Evolutionary conservation across 176 grass and related monocot species (phyloP).

Genomic region (Carex cristatella): DNA sequence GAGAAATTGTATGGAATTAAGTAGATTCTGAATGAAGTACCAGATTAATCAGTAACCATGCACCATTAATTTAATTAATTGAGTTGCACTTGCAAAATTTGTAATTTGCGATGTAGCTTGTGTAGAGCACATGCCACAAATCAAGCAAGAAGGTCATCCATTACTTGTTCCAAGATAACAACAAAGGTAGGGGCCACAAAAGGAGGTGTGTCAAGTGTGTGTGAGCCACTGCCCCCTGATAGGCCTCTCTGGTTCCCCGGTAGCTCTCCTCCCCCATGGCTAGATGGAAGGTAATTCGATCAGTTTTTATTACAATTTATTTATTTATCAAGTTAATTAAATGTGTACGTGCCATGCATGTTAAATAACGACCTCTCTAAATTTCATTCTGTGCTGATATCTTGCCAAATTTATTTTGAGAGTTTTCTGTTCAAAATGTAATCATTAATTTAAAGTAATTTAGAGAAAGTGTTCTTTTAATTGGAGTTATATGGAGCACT

Average conservation of each 20-base stretch:
- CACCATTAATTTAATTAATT: background rate
- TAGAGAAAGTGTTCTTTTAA: background rate
- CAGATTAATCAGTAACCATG: background rate
- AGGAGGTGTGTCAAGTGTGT: slow-evolving; percentile 61
- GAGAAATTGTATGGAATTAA: background rate
- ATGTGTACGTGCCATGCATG: background rate
- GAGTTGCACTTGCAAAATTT: background rate
- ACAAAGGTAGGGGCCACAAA: slow-evolving; percentile 42
- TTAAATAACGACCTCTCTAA: background rate
- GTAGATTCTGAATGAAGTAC: background rate
- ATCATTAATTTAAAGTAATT: background rate
- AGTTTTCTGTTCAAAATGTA: background rate
- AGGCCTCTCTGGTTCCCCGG: slow-evolving; percentile 91
- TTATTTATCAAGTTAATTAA: background rate
- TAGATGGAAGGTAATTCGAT: slow-evolving; percentile 67
- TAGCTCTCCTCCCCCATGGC: slow-evolving; percentile 61
- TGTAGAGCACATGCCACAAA: slow-evolving; percentile 12
- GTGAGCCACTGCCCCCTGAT: slow-evolving; percentile 75
- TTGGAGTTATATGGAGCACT: background rate
- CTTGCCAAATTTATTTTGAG: background rate
- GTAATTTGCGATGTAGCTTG: background rate
- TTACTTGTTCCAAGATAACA: slow-evolving; percentile 12
- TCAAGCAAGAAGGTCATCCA: background rate
- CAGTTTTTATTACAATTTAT: background rate
- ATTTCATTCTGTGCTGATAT: background rate